A percentile compares a stretch with the other conserved stretches of the same genome.
Evolutionary conservation across 108 stramenopile species (phyloP).

Genomic region (Tribonema minus): DNA sequence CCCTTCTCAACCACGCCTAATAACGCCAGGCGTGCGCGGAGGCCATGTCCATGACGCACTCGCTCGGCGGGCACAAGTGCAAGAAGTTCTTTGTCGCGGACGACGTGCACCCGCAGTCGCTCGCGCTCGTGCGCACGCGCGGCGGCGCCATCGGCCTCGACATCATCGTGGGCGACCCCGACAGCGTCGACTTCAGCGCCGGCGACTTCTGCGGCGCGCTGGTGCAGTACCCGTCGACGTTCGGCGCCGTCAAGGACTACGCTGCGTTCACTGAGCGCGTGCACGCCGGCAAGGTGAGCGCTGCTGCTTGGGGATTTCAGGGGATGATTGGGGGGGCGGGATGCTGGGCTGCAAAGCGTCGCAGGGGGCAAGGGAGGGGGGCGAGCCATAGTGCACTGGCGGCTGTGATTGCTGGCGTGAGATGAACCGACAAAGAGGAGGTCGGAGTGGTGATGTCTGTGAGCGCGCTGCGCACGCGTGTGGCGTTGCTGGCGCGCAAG

Average conservation of each 20-base stretch:
- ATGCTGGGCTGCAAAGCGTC: not conserved
- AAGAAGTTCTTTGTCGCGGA: constrained; percentile 81
- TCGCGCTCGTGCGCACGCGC: constrained; percentile 82
- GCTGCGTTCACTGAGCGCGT: not conserved
- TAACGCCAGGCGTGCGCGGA: constrained; percentile 89
- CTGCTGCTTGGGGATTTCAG: not conserved
- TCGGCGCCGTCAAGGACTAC: constrained; percentile 60
- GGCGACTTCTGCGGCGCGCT: constrained; percentile 87
- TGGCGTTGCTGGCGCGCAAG: too few species aligned
- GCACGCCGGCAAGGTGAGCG: not conserved
- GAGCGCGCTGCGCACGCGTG: not conserved
- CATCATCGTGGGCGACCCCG: constrained; percentile 77
- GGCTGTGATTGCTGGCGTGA: not conserved
- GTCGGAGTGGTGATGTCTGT: not conserved
- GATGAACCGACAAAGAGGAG: not conserved
- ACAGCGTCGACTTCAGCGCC: constrained; percentile 63
- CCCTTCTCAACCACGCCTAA: too few species aligned
- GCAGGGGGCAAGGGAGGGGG: too few species aligned
- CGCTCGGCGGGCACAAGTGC: constrained; percentile 61
- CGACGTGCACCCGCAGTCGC: constrained; percentile 94
- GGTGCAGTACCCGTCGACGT: constrained; percentile 97
- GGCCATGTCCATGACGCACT: constrained; percentile 91
- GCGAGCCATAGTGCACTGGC: not conserved
- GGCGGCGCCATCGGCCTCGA: constrained; percentile 81
- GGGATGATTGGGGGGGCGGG: not conserved